Evolutionary conservation across 208 protist species (phyloP), one percentile per base, ranked within the genome.

Genomic region (Leishmania tarentolae): DNA sequence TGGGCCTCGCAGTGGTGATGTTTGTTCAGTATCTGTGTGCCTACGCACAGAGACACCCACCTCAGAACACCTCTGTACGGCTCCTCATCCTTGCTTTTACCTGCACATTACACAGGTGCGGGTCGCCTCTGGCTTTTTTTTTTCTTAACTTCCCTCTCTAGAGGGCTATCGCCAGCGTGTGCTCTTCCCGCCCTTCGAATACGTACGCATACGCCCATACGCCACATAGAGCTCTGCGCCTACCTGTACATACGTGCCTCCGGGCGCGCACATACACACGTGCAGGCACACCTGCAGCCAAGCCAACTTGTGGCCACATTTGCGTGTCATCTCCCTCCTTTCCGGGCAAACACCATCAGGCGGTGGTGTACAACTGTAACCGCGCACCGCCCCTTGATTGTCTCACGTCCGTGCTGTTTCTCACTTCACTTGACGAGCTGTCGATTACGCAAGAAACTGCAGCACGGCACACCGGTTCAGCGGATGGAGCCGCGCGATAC

Each of bases 401-500:
- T 50, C 70, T 28, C 46, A 11, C 7, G 24, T 9, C 5, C 9
- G 46, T 19, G 46, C 70, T 19, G 35, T 21, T 19, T 40, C 66
- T 37, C 19, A 24, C 19, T 71, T 1, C 37, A 31, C 66, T 21
- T 37, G 15, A 44, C 2, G 37, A 47, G 11, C 66, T 42, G 31
- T 24, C 47, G 37, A 71, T 13, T 15, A 46, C 31, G 44, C 21
- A 6, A 71, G n/a, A 68, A 68, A 46, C 66, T 24, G 44, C 68
- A 52, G 1, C 44, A 31, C 24, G 2, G 68, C 24, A 31, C 28
- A 46, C 46, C 0, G n/a, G 24, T 37, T 46, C 24, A 50, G 44
- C 69, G 3, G 69, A 73, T 73, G 69, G 40, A 73, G 69, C 53
- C 69, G 40, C 28, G 69, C n/a, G 44, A 73, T 31, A n/a, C 21